These are phyloP conservation scores for Senecio squalidus DNA, from an alignment of 140 eudicot genomes.

Conservation along the genomic window DNA sequence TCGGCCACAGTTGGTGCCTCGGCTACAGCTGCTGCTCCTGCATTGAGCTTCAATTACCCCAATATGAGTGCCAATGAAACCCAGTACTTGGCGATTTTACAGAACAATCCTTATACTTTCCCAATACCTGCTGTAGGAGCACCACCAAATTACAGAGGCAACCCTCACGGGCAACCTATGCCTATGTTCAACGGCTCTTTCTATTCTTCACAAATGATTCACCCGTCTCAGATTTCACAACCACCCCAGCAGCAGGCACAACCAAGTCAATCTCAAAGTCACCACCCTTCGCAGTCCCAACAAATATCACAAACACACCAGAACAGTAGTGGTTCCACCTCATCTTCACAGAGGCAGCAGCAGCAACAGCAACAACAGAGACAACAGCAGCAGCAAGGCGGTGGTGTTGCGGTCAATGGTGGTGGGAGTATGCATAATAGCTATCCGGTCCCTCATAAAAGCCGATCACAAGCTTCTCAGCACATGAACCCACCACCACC, in stretches of 20 bases:
- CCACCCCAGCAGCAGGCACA: constrained; percentile 43
- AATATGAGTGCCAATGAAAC: constrained; percentile 69
- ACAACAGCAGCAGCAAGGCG: constrained; percentile 39
- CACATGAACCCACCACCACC: constrained; percentile 37
- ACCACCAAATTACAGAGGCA: constrained; percentile 65
- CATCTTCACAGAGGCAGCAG: constrained; percentile 80
- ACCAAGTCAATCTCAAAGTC: constrained; percentile 24
- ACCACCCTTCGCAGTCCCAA: constrained; percentile 44
- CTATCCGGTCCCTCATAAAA: constrained; percentile 44
- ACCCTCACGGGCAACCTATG: constrained; percentile 70
- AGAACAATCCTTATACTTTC: constrained; percentile 64
- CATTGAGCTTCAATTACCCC: constrained; percentile 83
- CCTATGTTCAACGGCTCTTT: constrained; percentile 75
- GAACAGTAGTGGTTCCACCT: constrained; percentile 59
- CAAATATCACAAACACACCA: constrained; percentile 53
- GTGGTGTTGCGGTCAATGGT: constrained; percentile 35
- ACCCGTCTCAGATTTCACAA: constrained; percentile 77
- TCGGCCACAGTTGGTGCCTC: constrained; percentile 37
- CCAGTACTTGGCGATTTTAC: constrained; percentile 76
- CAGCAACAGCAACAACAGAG: constrained; percentile 66
- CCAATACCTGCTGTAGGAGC: constrained; percentile 82
- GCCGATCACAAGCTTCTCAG: constrained; percentile 39
- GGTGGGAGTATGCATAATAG: constrained; percentile 46
- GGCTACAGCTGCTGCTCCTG: constrained; percentile 32
- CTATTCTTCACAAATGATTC: constrained; percentile 86